Percentiles rank a stretch among this genome's conserved stretches.
Evolutionary conservation across 306 rosid genomes (phyloP).

Genomic region (Lathyrus sativus): DNA sequence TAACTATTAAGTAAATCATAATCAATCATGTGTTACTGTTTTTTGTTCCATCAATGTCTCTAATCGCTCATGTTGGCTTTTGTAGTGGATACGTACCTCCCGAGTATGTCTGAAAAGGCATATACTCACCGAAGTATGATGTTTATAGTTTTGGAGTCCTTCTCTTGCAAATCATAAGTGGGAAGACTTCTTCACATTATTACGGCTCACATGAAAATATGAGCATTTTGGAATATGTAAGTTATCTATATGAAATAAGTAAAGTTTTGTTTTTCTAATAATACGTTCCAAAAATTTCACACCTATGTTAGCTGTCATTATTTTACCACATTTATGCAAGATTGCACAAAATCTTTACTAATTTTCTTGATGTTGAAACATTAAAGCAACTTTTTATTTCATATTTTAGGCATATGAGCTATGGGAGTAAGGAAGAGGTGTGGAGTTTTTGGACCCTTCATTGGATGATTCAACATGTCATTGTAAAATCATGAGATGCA

Average conservation of each 20-base stretch:
- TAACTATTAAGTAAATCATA: constrained; percentile 46
- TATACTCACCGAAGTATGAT: constrained; percentile 51
- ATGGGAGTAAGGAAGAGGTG: constrained; percentile 55
- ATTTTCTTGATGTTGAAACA: too few species aligned
- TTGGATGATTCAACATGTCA: constrained; percentile 52
- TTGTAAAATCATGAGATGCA: constrained; percentile 60
- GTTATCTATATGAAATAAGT: constrained; percentile 14
- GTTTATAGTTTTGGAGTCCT: constrained; percentile 50
- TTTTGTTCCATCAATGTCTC: constrained; percentile 6
- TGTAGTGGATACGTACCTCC: constrained; percentile 73
- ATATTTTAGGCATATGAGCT: constrained; percentile 53
- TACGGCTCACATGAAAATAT: constrained; percentile 51
- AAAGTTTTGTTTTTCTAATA: background rate
- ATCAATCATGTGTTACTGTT: background rate
- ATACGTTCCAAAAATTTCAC: too few species aligned
- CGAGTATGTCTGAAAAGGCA: constrained; percentile 57
- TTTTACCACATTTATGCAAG: background rate
- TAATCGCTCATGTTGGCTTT: constrained; percentile 19
- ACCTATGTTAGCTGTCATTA: background rate
- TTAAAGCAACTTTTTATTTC: background rate
- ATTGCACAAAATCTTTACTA: background rate
- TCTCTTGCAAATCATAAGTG: constrained; percentile 69
- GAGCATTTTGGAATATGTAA: constrained; percentile 36
- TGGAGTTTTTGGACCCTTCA: constrained; percentile 54
- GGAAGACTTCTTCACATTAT: constrained; percentile 49